Conservation (phyloP, 2,329 filamentous ascomycete genomes). For the Didymella pinodella region DNA sequence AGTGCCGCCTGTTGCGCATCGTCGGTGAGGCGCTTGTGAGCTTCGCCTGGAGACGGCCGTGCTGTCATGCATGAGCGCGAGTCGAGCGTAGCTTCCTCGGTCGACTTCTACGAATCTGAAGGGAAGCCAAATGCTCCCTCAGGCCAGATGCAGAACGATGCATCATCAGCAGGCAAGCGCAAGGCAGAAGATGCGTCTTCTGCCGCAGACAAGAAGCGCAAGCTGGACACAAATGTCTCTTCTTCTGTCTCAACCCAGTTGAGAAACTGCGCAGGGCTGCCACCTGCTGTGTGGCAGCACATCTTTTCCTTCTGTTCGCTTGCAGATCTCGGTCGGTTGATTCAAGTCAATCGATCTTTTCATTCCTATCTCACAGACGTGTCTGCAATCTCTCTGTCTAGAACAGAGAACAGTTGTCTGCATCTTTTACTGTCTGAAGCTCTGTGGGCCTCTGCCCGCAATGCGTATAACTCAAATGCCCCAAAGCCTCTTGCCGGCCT, state of each 20-base stretch:
- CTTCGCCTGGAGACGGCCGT: constrained; percentile 31
- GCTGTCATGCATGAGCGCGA: constrained; percentile 46
- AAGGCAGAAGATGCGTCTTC: constrained; percentile 41
- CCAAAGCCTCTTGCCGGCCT: constrained; percentile 71
- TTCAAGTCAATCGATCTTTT: constrained; percentile 73
- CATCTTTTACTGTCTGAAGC: constrained; percentile 65
- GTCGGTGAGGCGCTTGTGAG: constrained; percentile 44
- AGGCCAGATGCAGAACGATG: constrained; percentile 22
- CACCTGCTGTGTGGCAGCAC: constrained; percentile 73
- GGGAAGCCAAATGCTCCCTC: constrained; percentile 28
- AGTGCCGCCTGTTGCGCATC: constrained; percentile 36
- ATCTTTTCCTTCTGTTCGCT: constrained; percentile 73
- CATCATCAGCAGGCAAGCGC: constrained; percentile 41
- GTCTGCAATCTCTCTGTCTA: constrained; percentile 42
- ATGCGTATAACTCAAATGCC: constrained; percentile 70
- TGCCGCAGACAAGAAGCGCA: constrained; percentile 44
- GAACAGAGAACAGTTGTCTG: constrained; percentile 43
- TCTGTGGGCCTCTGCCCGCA: constrained; percentile 76
- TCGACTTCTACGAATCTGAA: constrained; percentile 49
- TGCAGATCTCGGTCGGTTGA: constrained; percentile 68
- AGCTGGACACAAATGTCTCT: constrained; percentile 29
- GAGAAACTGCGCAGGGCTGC: constrained; percentile 54
- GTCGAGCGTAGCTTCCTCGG: constrained; percentile 46
- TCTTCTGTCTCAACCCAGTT: constrained; percentile 25
- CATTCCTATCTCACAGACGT: constrained; percentile 56